Conservation (phyloP, 192 early-diverging fungal genomes). For the Podochytrium sp. region DNA sequence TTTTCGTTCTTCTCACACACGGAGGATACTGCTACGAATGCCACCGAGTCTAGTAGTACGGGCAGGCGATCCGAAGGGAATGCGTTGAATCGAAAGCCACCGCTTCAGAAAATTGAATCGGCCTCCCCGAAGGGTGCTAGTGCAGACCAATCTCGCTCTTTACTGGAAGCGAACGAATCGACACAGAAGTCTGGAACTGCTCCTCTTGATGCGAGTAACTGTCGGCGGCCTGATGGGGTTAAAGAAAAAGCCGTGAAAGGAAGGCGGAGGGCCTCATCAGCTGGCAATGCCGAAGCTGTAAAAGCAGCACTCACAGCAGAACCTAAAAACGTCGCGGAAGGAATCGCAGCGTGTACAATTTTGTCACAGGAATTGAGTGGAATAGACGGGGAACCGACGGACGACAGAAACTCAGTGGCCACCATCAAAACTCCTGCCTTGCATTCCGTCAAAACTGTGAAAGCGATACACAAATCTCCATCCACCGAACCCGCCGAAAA, state of each 20-base stretch:
- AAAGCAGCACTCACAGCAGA: neutral
- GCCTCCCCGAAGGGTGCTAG: neutral
- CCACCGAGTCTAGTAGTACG: neutral
- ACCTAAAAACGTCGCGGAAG: neutral
- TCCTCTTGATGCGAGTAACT: neutral
- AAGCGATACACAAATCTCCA: too few species aligned
- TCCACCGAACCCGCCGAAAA: neutral
- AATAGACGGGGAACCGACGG: too few species aligned
- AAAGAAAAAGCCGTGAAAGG: neutral
- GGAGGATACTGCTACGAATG: neutral
- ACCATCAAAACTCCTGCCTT: neutral
- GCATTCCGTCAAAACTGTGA: neutral
- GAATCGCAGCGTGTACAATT: neutral
- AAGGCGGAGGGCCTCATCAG: neutral
- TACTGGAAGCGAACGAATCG: neutral
- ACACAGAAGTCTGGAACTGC: neutral
- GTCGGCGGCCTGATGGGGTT: neutral
- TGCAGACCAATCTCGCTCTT: neutral
- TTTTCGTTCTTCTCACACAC: slow-evolving; percentile 2
- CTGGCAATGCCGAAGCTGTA: neutral
- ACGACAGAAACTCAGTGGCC: neutral
- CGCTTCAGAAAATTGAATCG: neutral
- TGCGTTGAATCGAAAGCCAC: neutral
- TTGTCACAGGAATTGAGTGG: too few species aligned
- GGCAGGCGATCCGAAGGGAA: neutral